Evolutionary conservation across 345 rosid genomes (phyloP).

Genomic region (Cardamine resedifolia): DNA sequence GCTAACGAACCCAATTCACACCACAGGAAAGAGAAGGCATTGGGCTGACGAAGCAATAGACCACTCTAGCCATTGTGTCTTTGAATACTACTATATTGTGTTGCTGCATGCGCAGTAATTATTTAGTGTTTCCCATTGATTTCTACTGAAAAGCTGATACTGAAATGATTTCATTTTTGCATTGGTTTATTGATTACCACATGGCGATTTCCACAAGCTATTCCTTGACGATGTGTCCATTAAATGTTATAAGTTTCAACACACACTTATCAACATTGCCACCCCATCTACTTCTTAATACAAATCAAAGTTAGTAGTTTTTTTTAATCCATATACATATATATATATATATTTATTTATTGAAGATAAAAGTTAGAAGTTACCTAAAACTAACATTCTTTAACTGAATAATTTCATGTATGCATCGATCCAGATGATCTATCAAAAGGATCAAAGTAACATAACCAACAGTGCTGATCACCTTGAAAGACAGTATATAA

Average conservation of each 20-base stretch:
- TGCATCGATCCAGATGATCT: background rate
- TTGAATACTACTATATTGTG: background rate
- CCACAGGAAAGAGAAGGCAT: background rate
- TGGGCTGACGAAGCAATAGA: background rate
- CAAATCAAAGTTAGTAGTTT: background rate
- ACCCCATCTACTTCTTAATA: background rate
- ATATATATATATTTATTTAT: too few relatives aligned
- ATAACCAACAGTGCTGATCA: background rate
- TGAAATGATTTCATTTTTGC: background rate
- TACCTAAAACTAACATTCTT: background rate
- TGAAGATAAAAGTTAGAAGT: background rate
- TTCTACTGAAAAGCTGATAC: background rate
- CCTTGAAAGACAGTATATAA: background rate
- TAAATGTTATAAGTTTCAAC: background rate
- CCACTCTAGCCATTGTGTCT: background rate
- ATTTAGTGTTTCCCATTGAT: background rate
- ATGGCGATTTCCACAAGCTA: background rate
- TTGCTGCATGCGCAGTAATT: background rate
- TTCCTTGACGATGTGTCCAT: conserved; percentile 2
- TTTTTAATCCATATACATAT: too few relatives aligned
- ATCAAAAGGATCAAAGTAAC: background rate
- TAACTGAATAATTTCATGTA: background rate
- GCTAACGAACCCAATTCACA: background rate
- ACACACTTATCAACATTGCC: background rate
- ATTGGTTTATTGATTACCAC: background rate